phyloP scores from a whole-genome alignment of 768 basidiomycete species.

The Lactifluus hygrophoroides region DNA sequence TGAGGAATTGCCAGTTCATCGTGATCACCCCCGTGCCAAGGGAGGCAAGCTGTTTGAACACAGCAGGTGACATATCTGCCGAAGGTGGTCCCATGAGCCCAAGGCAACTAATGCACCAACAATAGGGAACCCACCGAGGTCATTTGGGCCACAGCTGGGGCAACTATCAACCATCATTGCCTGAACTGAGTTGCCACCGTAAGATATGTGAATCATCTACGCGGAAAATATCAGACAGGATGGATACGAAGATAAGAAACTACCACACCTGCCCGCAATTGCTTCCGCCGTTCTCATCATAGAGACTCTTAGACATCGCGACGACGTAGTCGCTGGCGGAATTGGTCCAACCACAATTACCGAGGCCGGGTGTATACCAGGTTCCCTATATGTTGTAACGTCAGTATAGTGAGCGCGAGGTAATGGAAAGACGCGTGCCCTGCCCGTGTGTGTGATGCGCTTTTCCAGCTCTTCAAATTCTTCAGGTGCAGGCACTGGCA shows the following conservation, averaged over 20 bases:
- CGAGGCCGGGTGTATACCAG: slow-evolving; percentile 15
- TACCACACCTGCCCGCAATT: slow-evolving; percentile 16
- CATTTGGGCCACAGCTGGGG: slow-evolving; percentile 6
- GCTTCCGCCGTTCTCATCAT: slow-evolving; percentile 1
- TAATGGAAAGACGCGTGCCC: slow-evolving; percentile 34
- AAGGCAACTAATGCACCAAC: background rate
- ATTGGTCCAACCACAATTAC: slow-evolving; percentile 14
- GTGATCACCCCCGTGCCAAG: background rate
- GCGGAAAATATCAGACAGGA: background rate
- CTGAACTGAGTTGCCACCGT: slow-evolving; percentile 2
- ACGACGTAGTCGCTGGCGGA: background rate
- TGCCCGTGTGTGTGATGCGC: slow-evolving; percentile 46
- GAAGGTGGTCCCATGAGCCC: background rate
- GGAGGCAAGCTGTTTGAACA: background rate
- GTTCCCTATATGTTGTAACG: slow-evolving; percentile 10
- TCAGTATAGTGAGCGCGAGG: slow-evolving; percentile 1
- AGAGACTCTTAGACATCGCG: slow-evolving; percentile 10
- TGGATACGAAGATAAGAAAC: background rate
- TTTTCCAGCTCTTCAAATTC: slow-evolving; percentile 34
- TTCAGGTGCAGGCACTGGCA: slow-evolving; percentile 36
- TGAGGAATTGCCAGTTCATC: slow-evolving; percentile 2
- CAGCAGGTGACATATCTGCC: slow-evolving; percentile 17
- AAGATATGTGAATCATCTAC: slow-evolving; percentile 6
- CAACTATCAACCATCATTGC: slow-evolving; percentile 16
- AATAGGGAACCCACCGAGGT: slow-evolving; percentile 13